phyloP scores from a whole-genome alignment of 208 protist genomes.

The Trypanosoma cruzi region DNA sequence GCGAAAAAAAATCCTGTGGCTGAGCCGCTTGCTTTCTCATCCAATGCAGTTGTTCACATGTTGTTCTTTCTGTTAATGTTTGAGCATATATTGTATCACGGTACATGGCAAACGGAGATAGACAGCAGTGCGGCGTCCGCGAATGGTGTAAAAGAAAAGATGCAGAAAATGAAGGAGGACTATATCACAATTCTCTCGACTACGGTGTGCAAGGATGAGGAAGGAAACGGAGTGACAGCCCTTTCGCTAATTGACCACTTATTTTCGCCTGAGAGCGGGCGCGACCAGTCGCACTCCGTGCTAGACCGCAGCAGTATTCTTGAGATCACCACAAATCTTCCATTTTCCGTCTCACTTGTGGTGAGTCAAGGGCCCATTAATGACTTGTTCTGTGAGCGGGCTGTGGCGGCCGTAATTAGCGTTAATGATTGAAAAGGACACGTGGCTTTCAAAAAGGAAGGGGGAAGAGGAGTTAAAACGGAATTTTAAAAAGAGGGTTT shows the following conservation, averaged over 20 bases:
- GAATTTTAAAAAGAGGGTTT: background rate
- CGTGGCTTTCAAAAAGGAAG: background rate
- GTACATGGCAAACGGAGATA: conserved; percentile 35
- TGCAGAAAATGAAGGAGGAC: conserved; percentile 38
- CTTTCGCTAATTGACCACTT: conserved; percentile 30
- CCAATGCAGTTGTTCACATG: conserved; percentile 61
- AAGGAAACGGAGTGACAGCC: conserved; percentile 32
- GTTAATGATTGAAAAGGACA: background rate
- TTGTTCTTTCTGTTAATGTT: conserved; percentile 66
- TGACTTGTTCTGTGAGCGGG: conserved; percentile 72
- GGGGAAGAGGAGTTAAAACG: background rate
- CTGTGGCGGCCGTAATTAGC: conserved; percentile 53
- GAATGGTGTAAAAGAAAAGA: conserved; percentile 6
- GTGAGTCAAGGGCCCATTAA: conserved; percentile 78
- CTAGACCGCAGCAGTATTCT: conserved; percentile 35
- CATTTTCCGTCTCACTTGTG: conserved; percentile 84
- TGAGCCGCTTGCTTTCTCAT: conserved; percentile 39
- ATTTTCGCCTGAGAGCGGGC: background rate
- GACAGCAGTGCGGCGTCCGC: background rate
- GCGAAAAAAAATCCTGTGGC: background rate
- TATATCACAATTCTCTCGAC: conserved; percentile 42
- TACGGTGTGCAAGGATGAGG: conserved; percentile 17
- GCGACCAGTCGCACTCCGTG: background rate
- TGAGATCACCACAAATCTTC: conserved; percentile 87
- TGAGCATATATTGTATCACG: conserved; percentile 69